Evolutionary conservation across 2,329 filamentous ascomycete species (phyloP).

Genomic region (Cladophialophora psammophila): DNA sequence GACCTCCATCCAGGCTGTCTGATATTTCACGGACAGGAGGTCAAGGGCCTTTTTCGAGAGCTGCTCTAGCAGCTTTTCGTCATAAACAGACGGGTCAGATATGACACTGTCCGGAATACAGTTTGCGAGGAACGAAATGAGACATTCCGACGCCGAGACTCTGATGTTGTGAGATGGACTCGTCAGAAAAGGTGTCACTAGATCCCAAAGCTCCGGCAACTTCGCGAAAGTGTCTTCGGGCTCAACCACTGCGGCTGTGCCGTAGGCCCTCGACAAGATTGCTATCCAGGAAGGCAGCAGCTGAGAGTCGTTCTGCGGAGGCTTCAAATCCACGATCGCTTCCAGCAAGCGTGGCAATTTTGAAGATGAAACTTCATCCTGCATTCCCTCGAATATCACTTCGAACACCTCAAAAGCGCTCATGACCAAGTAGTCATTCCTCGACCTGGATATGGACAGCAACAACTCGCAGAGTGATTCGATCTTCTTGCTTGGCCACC

Average conservation of each 20-base stretch:
- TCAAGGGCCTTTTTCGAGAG: slow-evolving; percentile 73
- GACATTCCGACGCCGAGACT: slow-evolving; percentile 90
- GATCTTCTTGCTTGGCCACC: slow-evolving; percentile 96
- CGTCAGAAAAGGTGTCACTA: slow-evolving; percentile 81
- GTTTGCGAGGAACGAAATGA: slow-evolving; percentile 91
- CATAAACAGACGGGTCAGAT: slow-evolving; percentile 86
- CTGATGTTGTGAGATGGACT: slow-evolving; percentile 92
- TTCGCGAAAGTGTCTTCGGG: slow-evolving; percentile 92
- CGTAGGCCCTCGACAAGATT: slow-evolving; percentile 90
- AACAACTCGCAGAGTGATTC: slow-evolving; percentile 89
- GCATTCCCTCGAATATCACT: slow-evolving; percentile 92
- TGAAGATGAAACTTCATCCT: slow-evolving; percentile 82
- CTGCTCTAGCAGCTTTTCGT: slow-evolving; percentile 87
- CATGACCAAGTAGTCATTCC: slow-evolving; percentile 96
- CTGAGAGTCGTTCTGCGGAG: slow-evolving; percentile 91
- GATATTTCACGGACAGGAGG: slow-evolving; percentile 87
- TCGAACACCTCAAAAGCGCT: slow-evolving; percentile 97
- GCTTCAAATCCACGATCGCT: slow-evolving; percentile 89
- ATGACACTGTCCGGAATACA: slow-evolving; percentile 85
- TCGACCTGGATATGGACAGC: slow-evolving; percentile 85
- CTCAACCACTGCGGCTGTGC: slow-evolving; percentile 86
- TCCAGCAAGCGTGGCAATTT: slow-evolving; percentile 90
- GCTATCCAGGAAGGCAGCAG: slow-evolving; percentile 96
- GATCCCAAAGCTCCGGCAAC: slow-evolving; percentile 80
- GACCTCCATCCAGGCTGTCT: slow-evolving; percentile 92